Evolutionary conservation across 2,329 filamentous ascomycete species (phyloP).

Genomic region (Fusarium udum): DNA sequence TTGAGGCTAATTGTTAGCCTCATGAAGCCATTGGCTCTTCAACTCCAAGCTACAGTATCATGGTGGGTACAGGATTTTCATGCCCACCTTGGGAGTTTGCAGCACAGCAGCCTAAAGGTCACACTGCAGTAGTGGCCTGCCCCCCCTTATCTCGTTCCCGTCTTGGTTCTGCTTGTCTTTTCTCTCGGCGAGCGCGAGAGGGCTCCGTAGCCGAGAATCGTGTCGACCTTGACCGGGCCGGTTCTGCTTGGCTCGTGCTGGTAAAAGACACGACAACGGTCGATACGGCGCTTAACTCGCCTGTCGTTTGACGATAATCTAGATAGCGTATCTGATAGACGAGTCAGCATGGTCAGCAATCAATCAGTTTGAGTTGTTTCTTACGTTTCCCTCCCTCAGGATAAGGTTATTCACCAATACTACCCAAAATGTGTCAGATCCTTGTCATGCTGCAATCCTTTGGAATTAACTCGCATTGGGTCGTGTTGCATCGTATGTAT

Average conservation of each 20-base stretch:
- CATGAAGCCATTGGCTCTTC: conserved; percentile 9
- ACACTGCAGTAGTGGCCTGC: conserved; percentile 9
- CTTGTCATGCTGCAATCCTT: conserved; percentile 10
- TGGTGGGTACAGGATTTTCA: conserved; percentile 30
- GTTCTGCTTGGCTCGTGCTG: conserved; percentile 20
- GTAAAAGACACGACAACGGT: conserved; percentile 2
- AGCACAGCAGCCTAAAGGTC: not conserved
- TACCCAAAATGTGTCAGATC: conserved; percentile 20
- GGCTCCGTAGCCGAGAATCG: conserved; percentile 6
- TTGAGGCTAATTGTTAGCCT: conserved; percentile 7
- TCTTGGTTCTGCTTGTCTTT: conserved; percentile 10
- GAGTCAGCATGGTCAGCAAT: not conserved
- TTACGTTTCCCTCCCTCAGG: not conserved
- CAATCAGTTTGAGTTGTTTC: conserved; percentile 4
- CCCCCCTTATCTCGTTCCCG: conserved; percentile 30
- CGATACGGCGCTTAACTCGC: conserved; percentile 21
- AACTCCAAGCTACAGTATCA: conserved; percentile 11
- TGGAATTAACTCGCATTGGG: not conserved
- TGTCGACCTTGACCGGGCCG: conserved; percentile 13
- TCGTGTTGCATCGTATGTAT: not conserved
- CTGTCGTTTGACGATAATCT: not conserved
- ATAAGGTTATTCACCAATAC: conserved; percentile 11
- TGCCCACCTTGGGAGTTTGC: conserved; percentile 2
- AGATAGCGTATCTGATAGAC: not conserved
- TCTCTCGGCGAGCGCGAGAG: conserved; percentile 29